These are phyloP conservation scores for Eucalyptus lansdowneana DNA, from an alignment of 345 rosid genomes.

Conservation along the genomic window DNA sequence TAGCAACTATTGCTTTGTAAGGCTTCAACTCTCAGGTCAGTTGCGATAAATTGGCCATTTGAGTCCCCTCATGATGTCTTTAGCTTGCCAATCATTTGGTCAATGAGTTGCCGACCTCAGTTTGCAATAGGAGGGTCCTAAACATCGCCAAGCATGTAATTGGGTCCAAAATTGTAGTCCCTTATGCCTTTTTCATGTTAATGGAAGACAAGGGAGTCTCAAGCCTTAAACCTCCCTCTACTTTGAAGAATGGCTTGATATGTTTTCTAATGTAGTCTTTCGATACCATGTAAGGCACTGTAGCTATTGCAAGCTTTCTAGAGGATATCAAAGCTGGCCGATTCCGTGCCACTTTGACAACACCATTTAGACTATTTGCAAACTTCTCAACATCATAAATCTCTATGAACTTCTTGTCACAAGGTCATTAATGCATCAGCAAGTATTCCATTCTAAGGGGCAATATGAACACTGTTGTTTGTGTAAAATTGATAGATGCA, in stretches of 20 bases:
- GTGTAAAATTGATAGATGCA: not conserved
- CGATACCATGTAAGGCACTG: slow-evolving; percentile 16
- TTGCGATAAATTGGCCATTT: slow-evolving; percentile 6
- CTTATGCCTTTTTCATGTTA: slow-evolving; percentile 7
- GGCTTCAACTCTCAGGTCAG: slow-evolving; percentile 14
- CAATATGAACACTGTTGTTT: not conserved
- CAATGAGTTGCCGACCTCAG: slow-evolving; percentile 8
- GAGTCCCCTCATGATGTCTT: slow-evolving; percentile 7
- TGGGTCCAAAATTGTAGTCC: not conserved
- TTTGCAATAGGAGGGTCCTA: slow-evolving; percentile 10
- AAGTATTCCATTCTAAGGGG: not conserved
- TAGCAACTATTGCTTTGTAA: slow-evolving; percentile 11
- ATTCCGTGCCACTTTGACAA: slow-evolving; percentile 5
- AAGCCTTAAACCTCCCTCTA: slow-evolving; percentile 12
- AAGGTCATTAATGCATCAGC: not conserved
- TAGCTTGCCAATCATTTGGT: slow-evolving; percentile 12
- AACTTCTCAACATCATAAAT: slow-evolving; percentile 16
- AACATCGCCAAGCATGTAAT: slow-evolving; percentile 18
- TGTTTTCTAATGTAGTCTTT: slow-evolving; percentile 12
- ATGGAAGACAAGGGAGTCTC: slow-evolving; percentile 15
- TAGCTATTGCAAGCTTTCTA: slow-evolving; percentile 7
- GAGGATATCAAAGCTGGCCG: not conserved
- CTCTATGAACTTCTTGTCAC: slow-evolving; percentile 12
- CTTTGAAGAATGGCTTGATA: slow-evolving; percentile 6
- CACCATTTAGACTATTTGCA: slow-evolving; percentile 8